Conservation (phyloP, 495 filamentous ascomycete genomes). For the Aspergillus mulundensis region DNA sequence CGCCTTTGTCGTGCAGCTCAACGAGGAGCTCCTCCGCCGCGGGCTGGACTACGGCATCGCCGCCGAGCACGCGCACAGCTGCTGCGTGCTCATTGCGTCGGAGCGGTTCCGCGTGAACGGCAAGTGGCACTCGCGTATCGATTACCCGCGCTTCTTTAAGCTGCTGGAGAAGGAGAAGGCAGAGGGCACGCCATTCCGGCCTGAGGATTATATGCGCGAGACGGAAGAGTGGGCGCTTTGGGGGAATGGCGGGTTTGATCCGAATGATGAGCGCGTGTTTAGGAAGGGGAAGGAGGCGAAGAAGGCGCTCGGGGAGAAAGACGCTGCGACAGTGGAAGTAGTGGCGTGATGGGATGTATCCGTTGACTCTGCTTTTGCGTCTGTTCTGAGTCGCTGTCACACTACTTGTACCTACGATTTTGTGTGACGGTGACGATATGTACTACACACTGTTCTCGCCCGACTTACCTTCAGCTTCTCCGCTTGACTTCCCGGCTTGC, state of each 20-base stretch:
- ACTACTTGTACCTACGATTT: too few relatives aligned
- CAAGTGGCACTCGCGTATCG: conserved; percentile 87
- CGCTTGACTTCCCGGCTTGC: too few relatives aligned
- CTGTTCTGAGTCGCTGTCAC: too few relatives aligned
- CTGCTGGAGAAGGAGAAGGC: conserved; percentile 61
- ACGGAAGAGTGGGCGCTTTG: conserved; percentile 95
- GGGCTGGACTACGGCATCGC: conserved; percentile 84
- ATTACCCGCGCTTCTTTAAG: conserved; percentile 86
- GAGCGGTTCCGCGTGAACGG: conserved; percentile 66
- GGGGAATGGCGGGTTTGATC: conserved; percentile 92
- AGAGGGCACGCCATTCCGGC: conserved; percentile 62
- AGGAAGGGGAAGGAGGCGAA: conserved; percentile 58
- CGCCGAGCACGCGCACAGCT: conserved; percentile 91
- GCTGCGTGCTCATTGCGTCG: conserved; percentile 81
- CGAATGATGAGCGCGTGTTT: conserved; percentile 78
- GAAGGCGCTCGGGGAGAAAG: conserved; percentile 10
- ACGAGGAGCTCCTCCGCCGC: conserved; percentile 57
- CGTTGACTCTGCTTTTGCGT: too few relatives aligned
- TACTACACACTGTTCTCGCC: too few relatives aligned
- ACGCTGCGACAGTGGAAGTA: too few relatives aligned
- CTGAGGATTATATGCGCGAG: conserved; percentile 84
- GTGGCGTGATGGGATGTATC: too few relatives aligned
- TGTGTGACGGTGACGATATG: too few relatives aligned
- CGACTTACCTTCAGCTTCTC: too few relatives aligned
- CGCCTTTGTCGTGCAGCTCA: conserved; percentile 71